These are phyloP conservation scores for Acanthamoeba castellanii DNA, from an alignment of 208 protist species.

Conservation along the genomic window DNA sequence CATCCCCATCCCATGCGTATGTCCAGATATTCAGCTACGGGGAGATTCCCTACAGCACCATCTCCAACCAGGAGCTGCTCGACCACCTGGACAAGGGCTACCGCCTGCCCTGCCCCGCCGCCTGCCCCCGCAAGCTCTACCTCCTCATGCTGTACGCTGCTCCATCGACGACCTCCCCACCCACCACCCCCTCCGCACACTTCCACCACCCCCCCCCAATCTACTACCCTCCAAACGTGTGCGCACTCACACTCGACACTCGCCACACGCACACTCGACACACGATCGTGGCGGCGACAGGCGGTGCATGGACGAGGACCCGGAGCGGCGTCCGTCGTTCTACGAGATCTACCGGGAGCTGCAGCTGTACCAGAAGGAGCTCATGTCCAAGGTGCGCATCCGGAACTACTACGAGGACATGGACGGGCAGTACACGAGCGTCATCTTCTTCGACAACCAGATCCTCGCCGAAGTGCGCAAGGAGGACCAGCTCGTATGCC, in stretches of 20 bases:
- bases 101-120: not conserved
- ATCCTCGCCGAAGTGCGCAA: too few species aligned
- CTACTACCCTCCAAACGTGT: too few species aligned
- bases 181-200: too few species aligned
- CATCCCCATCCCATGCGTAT: too few species aligned
- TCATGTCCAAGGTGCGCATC: not conserved
- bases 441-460: not conserved
- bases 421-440: not conserved
- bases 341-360: slow-evolving; percentile 53
- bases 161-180: too few species aligned
- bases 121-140: slow-evolving; percentile 27
- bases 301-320: slow-evolving; percentile 47
- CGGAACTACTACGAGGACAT: not conserved
- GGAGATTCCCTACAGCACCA: slow-evolving; percentile 33
- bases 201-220: too few species aligned
- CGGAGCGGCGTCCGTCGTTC: slow-evolving; percentile 57
- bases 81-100: slow-evolving; percentile 11
- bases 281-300: too few species aligned
- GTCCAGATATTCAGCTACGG: slow-evolving; percentile 68
- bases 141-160: not conserved
- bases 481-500: too few species aligned
- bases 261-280: too few species aligned
- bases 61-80: slow-evolving; percentile 5
- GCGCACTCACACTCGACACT: too few species aligned
- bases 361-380: not conserved